Base-by-base conservation (phyloP, 2,329 filamentous ascomycete species). In the Penicillium janthinellum region DNA sequence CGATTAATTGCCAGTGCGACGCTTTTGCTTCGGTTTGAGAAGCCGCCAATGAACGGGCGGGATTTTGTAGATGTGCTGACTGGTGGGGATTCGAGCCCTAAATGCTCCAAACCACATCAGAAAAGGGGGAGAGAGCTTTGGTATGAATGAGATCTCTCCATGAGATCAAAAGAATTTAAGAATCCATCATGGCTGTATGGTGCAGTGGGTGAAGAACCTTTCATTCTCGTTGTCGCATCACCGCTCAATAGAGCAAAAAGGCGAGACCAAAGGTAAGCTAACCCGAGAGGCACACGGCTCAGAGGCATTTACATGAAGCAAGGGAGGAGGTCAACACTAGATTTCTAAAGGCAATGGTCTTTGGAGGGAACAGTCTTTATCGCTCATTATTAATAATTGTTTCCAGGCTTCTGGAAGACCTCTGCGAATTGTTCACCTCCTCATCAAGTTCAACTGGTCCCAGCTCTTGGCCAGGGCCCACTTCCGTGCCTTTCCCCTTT, bases 11-110 rank as follows among this genome's bases (percentile, higher is more conserved):
- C 60, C 51, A 59, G 56, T 60, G 63, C 57, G 58, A 52, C 59
- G 25, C 41, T 60, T 60, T 56, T 49, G 58, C 58, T 63, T 60
- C 63, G 59, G 58, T 55, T 53, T 64, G 51, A 61, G 59, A 59
- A 60, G 61, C 60, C 59, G 56, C 63, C 63, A 64, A 64, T 64
- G 58, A 63, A 38, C 57, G 57, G 37, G 35, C 60, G 8, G 52
- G 17, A 57, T 64, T 59, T 10, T 53, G 42, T 49, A 57, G 60
- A 57, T 48, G 51, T 47, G 54, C 60, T 59, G 48, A 42, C 22
- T 37, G 50, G 63, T 64, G 63, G 63, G 60, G 56, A 64, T 56
- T 56, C 5, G 57, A 56, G 60, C 57, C 58, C 50, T 58, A 58
- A 58, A 50, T 42, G 31, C 31, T 31, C 34, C 38, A 34, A 54